These are phyloP conservation scores for Cavenderia fasciculata DNA, from an alignment of 78 protist genomes.

Conservation along the genomic window DNA sequence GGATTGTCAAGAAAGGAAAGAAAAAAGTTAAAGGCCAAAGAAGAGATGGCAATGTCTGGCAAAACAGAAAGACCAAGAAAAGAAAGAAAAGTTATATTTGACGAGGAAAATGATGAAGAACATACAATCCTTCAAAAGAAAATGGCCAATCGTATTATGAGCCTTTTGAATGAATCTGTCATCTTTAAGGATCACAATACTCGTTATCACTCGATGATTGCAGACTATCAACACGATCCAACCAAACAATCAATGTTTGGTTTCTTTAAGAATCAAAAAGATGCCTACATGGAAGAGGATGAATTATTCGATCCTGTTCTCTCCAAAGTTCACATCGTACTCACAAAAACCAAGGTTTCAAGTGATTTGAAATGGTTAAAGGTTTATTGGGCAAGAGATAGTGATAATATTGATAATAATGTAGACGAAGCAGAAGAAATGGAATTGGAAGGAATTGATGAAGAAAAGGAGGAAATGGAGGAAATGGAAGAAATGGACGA, in stretches of 20 bases:
- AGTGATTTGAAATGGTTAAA: constrained; percentile 61
- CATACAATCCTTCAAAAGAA: constrained; percentile 45
- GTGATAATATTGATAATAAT: not conserved
- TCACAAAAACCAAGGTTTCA: constrained; percentile 4
- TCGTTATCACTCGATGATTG: not conserved
- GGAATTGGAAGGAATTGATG: not conserved
- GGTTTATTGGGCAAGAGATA: constrained; percentile 42
- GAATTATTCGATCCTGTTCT: constrained; percentile 13
- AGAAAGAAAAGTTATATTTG: not conserved
- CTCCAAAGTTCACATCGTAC: constrained; percentile 2
- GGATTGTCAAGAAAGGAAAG: not conserved
- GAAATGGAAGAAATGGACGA: not conserved
- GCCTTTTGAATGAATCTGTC: constrained; percentile 15
- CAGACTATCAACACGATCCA: not conserved
- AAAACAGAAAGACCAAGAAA: not conserved
- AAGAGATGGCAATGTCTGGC: not conserved
- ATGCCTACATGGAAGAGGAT: not conserved
- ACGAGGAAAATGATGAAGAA: not conserved
- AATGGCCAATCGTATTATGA: constrained; percentile 10
- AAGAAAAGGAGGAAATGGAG: not conserved
- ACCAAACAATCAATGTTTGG: not conserved
- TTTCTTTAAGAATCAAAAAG: not conserved
- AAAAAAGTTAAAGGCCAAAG: not conserved
- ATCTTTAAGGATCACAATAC: not conserved
- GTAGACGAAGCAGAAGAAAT: not conserved